Evolutionary conservation across 1,284 basidiomycete species (phyloP).

Genomic region (Cryptococcus maquisensis): DNA sequence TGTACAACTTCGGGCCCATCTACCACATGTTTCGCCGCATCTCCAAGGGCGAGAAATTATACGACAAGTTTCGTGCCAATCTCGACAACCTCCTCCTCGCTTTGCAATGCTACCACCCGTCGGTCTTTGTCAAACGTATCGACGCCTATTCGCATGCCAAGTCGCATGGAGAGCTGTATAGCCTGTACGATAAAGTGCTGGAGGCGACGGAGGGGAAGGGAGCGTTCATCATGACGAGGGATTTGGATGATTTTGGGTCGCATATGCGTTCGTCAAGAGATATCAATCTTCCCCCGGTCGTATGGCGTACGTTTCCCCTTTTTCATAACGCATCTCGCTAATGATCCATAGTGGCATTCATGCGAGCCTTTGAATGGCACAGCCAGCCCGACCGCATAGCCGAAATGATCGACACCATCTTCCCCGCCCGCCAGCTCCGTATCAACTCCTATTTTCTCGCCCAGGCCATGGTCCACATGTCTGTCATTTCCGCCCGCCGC

Average conservation of each 20-base stretch:
- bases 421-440: constrained; percentile 13
- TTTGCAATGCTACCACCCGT: constrained; percentile 21
- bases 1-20: constrained; percentile 7
- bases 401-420: constrained; percentile 10
- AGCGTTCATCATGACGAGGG: constrained; percentile 12
- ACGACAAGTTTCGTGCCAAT: constrained; percentile 11
- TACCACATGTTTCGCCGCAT: background rate
- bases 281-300: constrained; percentile 13
- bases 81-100: constrained; percentile 17
- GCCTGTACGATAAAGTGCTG: constrained; percentile 21
- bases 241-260: constrained; percentile 7
- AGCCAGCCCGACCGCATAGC: constrained; percentile 11
- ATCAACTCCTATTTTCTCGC: constrained; percentile 9
- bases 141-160: constrained; percentile 1
- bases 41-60: background rate
- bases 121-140: constrained; percentile 16
- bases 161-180: background rate
- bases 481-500: constrained; percentile 3
- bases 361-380: constrained; percentile 8
- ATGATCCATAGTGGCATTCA: constrained; percentile 7
- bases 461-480: constrained; percentile 8
- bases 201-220: constrained; percentile 18
- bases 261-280: background rate
- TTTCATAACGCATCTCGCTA: background rate
- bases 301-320: constrained; percentile 23